A percentile compares a stretch with the other conserved stretches of the same genome.
Evolutionary conservation across 2,329 filamentous ascomycete species (phyloP).

Genomic region (Colletotrichum euphorbiae): DNA sequence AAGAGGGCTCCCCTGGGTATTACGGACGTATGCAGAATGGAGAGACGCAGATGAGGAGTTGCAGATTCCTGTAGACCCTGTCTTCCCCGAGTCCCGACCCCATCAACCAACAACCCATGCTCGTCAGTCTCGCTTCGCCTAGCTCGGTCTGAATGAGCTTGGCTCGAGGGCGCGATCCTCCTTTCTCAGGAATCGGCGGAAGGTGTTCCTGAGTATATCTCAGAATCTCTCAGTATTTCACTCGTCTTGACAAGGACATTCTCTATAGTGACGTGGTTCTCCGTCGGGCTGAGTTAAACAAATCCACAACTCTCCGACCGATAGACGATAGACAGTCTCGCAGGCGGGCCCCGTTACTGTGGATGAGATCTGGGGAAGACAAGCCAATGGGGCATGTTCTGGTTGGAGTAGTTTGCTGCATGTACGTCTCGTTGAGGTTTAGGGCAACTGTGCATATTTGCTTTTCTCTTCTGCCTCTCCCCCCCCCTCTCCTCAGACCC

Average conservation of each 20-base stretch:
- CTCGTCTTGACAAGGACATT: background rate
- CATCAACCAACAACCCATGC: constrained; percentile 12
- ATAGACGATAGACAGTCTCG: constrained; percentile 8
- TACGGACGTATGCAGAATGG: constrained; percentile 36
- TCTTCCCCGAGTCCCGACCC: constrained; percentile 14
- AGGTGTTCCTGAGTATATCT: background rate
- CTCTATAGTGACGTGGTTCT: background rate
- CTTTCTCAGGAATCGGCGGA: too few species aligned
- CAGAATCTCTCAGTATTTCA: background rate
- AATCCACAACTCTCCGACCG: constrained; percentile 30
- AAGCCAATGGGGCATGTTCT: constrained; percentile 20
- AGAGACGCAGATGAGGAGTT: constrained; percentile 33
- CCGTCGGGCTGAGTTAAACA: background rate
- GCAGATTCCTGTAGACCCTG: constrained; percentile 36
- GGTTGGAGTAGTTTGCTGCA: constrained; percentile 23
- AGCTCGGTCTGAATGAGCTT: background rate
- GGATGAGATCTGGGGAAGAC: constrained; percentile 33
- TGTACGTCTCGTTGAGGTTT: constrained; percentile 21
- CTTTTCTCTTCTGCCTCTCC: constrained; percentile 14
- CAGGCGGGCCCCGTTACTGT: background rate
- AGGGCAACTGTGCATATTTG: constrained; percentile 16
- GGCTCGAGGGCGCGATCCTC: background rate
- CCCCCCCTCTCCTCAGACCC: background rate
- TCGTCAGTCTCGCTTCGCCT: background rate
- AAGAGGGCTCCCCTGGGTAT: constrained; percentile 13